Percentiles rank a stretch among this genome's conserved stretches.
phyloP scores from a whole-genome alignment of 768 basidiomycete genomes.

The Mycena vulgaris region DNA sequence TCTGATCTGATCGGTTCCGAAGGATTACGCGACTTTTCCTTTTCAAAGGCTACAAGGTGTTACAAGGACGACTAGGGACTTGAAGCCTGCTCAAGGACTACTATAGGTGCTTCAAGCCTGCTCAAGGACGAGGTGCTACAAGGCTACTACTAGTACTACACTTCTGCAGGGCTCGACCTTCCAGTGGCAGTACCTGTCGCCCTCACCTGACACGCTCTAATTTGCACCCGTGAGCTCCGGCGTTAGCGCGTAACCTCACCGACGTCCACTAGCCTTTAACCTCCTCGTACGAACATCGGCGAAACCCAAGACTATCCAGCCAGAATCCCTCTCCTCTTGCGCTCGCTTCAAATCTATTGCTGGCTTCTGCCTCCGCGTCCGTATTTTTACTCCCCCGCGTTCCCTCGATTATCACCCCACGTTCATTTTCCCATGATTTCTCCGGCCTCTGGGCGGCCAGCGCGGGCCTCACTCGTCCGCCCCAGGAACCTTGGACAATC shows the following conservation, averaged over 20 bases:
- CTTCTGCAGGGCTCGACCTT: too few species aligned
- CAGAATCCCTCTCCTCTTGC: not conserved
- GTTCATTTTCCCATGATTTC: slow-evolving; percentile 25
- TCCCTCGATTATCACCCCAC: not conserved
- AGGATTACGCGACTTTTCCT: too few species aligned
- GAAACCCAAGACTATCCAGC: slow-evolving; percentile 10
- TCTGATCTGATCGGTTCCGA: too few species aligned
- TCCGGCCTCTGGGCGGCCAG: slow-evolving; percentile 24
- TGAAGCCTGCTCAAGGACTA: too few species aligned
- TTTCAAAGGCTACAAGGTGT: not conserved
- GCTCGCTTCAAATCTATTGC: not conserved
- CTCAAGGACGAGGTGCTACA: too few species aligned
- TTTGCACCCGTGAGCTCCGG: slow-evolving; percentile 16
- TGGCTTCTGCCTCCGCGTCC: slow-evolving; percentile 23
- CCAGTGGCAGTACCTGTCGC: slow-evolving; percentile 5
- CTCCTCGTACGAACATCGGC: slow-evolving; percentile 23
- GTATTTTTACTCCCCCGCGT: slow-evolving; percentile 6
- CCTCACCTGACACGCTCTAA: slow-evolving; percentile 27
- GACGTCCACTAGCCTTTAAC: slow-evolving; percentile 16
- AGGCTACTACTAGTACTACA: too few species aligned
- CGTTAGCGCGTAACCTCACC: not conserved
- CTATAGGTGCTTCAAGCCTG: too few species aligned
- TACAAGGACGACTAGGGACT: not conserved
- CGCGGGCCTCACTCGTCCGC: slow-evolving; percentile 4
- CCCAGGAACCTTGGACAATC: slow-evolving; percentile 19